phyloP scores from a whole-genome alignment of 345 rosid genomes.

The Arabis alpina region DNA sequence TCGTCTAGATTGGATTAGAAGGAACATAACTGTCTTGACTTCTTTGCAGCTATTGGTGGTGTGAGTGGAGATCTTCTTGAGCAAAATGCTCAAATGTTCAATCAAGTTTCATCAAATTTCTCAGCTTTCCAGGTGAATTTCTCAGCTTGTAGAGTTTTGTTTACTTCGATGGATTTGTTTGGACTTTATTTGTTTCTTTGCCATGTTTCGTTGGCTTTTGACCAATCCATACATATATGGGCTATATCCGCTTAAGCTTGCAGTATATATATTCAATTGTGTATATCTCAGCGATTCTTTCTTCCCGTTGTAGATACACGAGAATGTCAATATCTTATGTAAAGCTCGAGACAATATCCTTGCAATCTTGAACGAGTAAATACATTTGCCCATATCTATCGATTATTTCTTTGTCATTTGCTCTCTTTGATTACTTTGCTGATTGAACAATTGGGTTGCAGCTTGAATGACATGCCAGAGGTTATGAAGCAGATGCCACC shows the following conservation, averaged over 20 bases:
- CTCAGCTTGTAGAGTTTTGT: constrained; percentile 25
- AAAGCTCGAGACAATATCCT: constrained; percentile 73
- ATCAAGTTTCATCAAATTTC: constrained; percentile 73
- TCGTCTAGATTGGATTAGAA: constrained; percentile 17
- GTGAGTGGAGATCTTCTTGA: constrained; percentile 73
- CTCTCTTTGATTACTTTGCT: constrained; percentile 1
- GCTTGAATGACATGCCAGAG: constrained; percentile 82
- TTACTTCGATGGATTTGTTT: background rate
- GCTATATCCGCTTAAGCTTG: constrained; percentile 3
- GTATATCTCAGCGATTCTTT: constrained; percentile 8
- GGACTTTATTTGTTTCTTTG: constrained; percentile 10
- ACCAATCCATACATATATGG: background rate
- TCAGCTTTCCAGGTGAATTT: constrained; percentile 66
- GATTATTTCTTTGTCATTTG: constrained; percentile 17
- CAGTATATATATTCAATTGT: background rate
- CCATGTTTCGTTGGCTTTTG: constrained; percentile 21
- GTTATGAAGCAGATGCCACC: constrained; percentile 91
- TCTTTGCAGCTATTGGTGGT: constrained; percentile 74
- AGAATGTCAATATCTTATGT: constrained; percentile 63
- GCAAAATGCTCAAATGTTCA: constrained; percentile 74
- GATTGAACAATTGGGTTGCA: constrained; percentile 43
- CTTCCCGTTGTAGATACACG: constrained; percentile 58
- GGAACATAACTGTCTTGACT: background rate
- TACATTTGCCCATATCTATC: constrained; percentile 16
- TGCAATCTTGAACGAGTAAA: constrained; percentile 71